Evolutionary conservation across 2,329 filamentous ascomycete species (phyloP).

Genomic region (Arthrobotrys megalospora): DNA sequence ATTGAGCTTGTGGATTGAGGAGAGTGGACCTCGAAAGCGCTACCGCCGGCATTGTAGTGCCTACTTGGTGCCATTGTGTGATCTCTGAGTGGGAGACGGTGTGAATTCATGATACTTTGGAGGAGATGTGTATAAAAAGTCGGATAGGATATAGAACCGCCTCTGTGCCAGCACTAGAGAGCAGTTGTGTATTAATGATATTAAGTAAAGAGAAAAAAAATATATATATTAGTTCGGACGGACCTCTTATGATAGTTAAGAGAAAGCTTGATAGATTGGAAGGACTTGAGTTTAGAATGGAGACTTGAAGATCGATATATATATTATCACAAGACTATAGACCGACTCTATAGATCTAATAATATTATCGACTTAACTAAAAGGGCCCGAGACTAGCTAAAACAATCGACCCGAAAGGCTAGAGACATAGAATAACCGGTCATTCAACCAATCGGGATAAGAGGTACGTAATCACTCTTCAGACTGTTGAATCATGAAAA

Average conservation of each 20-base stretch:
- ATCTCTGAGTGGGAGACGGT: not conserved
- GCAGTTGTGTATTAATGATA: not conserved
- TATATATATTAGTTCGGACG: not conserved
- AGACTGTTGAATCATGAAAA: not conserved
- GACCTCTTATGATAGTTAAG: not conserved
- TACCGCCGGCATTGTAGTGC: not conserved
- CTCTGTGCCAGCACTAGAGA: constrained; percentile 26
- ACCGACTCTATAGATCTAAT: not conserved
- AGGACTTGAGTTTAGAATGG: not conserved
- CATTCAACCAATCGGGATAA: not conserved
- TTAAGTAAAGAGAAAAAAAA: too few species aligned
- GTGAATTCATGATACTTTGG: not conserved
- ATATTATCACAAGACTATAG: not conserved
- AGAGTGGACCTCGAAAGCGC: not conserved
- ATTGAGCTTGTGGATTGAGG: not conserved
- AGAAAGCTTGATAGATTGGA: too few species aligned
- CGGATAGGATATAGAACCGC: not conserved
- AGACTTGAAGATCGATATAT: not conserved
- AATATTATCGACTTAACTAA: not conserved
- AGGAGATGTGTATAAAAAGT: not conserved
- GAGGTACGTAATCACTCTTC: constrained; percentile 11
- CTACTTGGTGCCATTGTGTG: constrained; percentile 3
- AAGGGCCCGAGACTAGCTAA: constrained; percentile 9
- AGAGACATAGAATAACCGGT: not conserved
- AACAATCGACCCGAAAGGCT: not conserved